A percentile compares a stretch with the other conserved stretches of the same genome.
phyloP scores from a whole-genome alignment of 345 rosid genomes.

The Eucalyptus pauciflora region DNA sequence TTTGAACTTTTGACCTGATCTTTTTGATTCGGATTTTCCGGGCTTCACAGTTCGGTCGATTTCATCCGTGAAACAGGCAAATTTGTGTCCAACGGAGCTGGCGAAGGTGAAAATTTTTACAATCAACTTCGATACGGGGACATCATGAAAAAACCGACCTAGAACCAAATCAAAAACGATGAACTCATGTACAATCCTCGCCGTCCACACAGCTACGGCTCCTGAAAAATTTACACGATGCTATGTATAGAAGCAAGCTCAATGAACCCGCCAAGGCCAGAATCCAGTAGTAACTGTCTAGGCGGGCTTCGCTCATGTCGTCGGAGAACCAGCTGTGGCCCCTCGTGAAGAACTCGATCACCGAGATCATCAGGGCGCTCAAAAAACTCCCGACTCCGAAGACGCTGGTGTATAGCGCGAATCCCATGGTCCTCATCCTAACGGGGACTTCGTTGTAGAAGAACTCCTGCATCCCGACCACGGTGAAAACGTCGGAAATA shows the following conservation, averaged over 20 bases:
- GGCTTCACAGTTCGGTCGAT: not conserved
- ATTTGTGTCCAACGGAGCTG: not conserved
- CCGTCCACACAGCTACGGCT: conserved; percentile 17
- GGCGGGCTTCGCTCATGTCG: conserved; percentile 75
- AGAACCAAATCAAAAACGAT: not conserved
- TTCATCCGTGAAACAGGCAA: not conserved
- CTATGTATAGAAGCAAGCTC: conserved; percentile 46
- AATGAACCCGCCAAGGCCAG: conserved; percentile 41
- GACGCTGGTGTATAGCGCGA: conserved; percentile 81
- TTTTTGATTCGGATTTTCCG: not conserved
- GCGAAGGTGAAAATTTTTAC: not conserved
- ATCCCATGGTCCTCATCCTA: conserved; percentile 85
- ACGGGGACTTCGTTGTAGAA: conserved; percentile 84
- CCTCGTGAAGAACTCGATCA: conserved; percentile 34
- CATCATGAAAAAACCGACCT: not conserved
- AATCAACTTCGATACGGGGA: not conserved
- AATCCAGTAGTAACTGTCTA: conserved; percentile 79
- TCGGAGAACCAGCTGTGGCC: conserved; percentile 71
- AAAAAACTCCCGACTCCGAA: conserved; percentile 90
- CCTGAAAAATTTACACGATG: conserved; percentile 42
- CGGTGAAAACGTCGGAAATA: conserved; percentile 83
- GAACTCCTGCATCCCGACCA: conserved; percentile 97
- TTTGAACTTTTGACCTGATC: not conserved
- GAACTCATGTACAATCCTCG: conserved; percentile 2
- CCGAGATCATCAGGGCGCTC: conserved; percentile 65